Evolutionary conservation across 1,139 yeast species (phyloP), one percentile per base, ranked within the genome.

Genomic region (Yamadazyma dushanensis): DNA sequence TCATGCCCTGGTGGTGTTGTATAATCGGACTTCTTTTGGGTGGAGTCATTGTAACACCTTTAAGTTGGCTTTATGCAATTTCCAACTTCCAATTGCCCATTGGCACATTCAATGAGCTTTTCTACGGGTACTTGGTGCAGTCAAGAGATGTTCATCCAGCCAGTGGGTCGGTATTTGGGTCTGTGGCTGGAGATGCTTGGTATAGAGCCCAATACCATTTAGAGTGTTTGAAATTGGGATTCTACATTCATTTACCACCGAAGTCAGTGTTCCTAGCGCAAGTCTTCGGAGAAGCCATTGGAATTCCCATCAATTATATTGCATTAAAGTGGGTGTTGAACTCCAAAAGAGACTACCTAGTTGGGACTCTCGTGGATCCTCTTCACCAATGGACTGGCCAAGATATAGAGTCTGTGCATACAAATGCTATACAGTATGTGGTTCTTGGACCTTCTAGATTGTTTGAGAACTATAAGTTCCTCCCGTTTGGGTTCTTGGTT

Each of bases 371-470:
- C 27, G 49, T 41, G 1, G 78, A 73, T 43, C 75, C 76, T 0
- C 51, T 72, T 18, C 72, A 70, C 43, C 78, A 73, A 48, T 74
- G 78, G 78, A 72, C 78, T 1, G 78, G 76, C 3, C 78, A 73
- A 43, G 46, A 57, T 5, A 59, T 73, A 20, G 57, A 61, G 23
- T 53, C 60, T 11, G 61, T 59, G 39, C 71, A 72, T 44, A 67
- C 76, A 10, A 71, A 72, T 46, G 73, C 78, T 9, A 66, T 73
- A 19, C 77, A 70, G 45, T 73, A 73, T 40, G 78, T 72, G 11
- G 59, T 74, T 2, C 51, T 73, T 29, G 80, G 79, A 0, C 79
- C 79, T 0, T 45, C 54, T 6, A 51, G 68, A 26, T 53, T 73
- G 4, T 73, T 74, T 43, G 50, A 49, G 7, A 54, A 65, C 27